phyloP scores from a whole-genome alignment of 106 monocot genomes.

The Acanthochlamys bracteata region DNA sequence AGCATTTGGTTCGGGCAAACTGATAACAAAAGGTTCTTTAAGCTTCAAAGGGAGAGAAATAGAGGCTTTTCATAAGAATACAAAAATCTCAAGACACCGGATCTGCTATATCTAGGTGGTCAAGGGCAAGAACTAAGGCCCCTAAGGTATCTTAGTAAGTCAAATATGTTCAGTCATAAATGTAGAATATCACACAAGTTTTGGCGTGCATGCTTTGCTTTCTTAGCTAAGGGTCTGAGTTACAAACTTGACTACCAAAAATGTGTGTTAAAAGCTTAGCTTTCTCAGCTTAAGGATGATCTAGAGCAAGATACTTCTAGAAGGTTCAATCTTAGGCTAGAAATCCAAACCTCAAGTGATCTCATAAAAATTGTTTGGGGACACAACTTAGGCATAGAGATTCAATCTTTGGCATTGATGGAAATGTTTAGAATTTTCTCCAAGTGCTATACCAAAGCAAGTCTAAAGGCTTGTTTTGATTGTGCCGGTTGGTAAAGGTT shows the following conservation, averaged over 20 bases:
- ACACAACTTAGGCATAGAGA: background rate
- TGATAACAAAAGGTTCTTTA: conserved; percentile 38
- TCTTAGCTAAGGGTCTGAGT: too few species aligned
- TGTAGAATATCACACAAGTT: background rate
- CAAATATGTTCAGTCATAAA: background rate
- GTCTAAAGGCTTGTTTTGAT: background rate
- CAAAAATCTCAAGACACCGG: conserved; percentile 37
- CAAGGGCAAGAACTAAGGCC: conserved; percentile 75
- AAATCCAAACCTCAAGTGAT: too few species aligned
- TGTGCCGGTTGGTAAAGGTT: conserved; percentile 83
- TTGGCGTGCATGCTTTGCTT: background rate
- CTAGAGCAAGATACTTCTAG: background rate
- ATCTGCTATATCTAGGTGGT: conserved; percentile 72
- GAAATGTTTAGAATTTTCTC: too few species aligned
- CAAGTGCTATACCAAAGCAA: too few species aligned
- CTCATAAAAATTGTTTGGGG: too few species aligned
- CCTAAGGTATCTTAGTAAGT: conserved; percentile 47
- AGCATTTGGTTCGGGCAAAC: conserved; percentile 45
- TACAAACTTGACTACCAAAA: too few species aligned
- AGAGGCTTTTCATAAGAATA: conserved; percentile 19
- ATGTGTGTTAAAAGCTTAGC: background rate
- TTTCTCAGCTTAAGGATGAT: background rate
- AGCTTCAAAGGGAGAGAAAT: conserved; percentile 44
- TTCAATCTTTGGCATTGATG: background rate
- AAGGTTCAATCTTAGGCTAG: background rate